phyloP scores from a whole-genome alignment of 2,329 filamentous ascomycete genomes.

The Cladosporium velox region DNA sequence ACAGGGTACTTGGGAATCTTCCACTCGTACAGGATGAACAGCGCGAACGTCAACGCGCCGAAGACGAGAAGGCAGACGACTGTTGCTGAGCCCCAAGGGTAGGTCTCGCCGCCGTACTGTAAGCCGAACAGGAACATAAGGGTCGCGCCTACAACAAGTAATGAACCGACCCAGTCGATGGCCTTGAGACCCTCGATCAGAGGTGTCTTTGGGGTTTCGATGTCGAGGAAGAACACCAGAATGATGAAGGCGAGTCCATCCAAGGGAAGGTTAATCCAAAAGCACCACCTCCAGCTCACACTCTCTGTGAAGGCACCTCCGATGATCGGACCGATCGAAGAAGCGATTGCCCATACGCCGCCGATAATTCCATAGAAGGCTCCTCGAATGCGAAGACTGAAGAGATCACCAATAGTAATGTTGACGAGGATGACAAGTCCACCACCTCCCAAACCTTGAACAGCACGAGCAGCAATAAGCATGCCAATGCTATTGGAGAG shows the following conservation, averaged over 20 bases:
- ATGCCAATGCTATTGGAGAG: conserved; percentile 61
- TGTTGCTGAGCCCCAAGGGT: conserved; percentile 73
- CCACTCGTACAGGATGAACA: conserved; percentile 75
- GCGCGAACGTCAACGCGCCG: conserved; percentile 57
- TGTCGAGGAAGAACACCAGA: conserved; percentile 63
- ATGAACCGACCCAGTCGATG: conserved; percentile 66
- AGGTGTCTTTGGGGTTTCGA: conserved; percentile 67
- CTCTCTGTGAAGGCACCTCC: conserved; percentile 67
- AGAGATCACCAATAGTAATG: conserved; percentile 65
- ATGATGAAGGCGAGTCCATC: conserved; percentile 61
- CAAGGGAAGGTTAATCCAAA: conserved; percentile 65
- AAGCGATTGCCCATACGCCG: conserved; percentile 67
- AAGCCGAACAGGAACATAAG: conserved; percentile 85
- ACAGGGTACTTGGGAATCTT: conserved; percentile 74
- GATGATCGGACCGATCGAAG: conserved; percentile 65
- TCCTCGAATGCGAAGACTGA: conserved; percentile 58
- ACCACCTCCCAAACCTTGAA: conserved; percentile 66
- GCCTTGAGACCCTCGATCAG: conserved; percentile 63
- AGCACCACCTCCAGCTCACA: conserved; percentile 67
- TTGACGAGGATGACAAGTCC: conserved; percentile 65
- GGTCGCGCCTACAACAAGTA: conserved; percentile 72
- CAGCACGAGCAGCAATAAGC: conserved; percentile 61
- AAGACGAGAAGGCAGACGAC: conserved; percentile 79
- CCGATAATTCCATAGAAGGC: conserved; percentile 67
- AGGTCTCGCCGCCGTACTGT: conserved; percentile 75